phyloP scores from a whole-genome alignment of 2,329 filamentous ascomycete species.

The Cladophialophora chaetospira region DNA sequence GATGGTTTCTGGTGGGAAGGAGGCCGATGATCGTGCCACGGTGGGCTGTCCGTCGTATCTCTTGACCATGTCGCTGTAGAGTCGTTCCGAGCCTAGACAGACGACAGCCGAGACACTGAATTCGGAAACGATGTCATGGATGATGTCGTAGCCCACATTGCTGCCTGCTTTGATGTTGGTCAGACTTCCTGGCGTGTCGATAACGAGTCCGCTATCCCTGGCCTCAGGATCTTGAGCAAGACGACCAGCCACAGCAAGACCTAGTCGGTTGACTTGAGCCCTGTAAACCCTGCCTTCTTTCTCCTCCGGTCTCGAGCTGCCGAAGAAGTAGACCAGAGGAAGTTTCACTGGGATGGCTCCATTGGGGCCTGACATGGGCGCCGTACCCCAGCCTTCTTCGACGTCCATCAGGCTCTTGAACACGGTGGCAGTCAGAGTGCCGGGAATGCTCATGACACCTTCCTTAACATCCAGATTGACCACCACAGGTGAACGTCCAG shows the following conservation, averaged over 20 bases:
- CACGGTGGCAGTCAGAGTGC: slow-evolving; percentile 81
- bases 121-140: slow-evolving; percentile 76
- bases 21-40: slow-evolving; percentile 47
- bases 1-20: slow-evolving; percentile 61
- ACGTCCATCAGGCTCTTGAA: slow-evolving; percentile 87
- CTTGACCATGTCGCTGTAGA: slow-evolving; percentile 73
- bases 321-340: slow-evolving; percentile 88
- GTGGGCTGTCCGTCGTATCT: slow-evolving; percentile 61
- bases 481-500: slow-evolving; percentile 73
- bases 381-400: slow-evolving; percentile 84
- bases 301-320: slow-evolving; percentile 60
- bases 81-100: slow-evolving; percentile 74
- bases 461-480: slow-evolving; percentile 85
- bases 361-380: slow-evolving; percentile 80
- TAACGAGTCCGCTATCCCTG: slow-evolving; percentile 74
- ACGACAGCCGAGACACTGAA: slow-evolving; percentile 78
- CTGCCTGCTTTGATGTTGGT: slow-evolving; percentile 55
- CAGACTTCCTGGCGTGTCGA: slow-evolving; percentile 77
- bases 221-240: slow-evolving; percentile 74
- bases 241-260: slow-evolving; percentile 74
- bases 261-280: slow-evolving; percentile 72
- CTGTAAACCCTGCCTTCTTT: slow-evolving; percentile 74
- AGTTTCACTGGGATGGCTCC: slow-evolving; percentile 87
- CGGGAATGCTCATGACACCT: slow-evolving; percentile 74
- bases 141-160: slow-evolving; percentile 68